phyloP scores from a whole-genome alignment of 345 rosid species.

The Carallia brachiata region DNA sequence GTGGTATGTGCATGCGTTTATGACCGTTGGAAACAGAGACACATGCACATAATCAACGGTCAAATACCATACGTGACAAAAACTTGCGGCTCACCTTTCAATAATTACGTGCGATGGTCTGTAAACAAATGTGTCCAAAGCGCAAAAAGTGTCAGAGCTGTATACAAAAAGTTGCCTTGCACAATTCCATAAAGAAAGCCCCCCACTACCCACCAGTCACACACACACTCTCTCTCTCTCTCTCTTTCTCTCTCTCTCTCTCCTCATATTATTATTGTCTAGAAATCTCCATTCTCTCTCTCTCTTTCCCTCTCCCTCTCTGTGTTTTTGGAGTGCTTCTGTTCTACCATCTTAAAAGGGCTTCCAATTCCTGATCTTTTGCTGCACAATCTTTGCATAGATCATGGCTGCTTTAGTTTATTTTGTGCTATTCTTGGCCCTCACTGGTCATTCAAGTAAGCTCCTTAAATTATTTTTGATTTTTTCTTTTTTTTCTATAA shows the following conservation, averaged over 20 bases:
- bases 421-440: slow-evolving; percentile 48
- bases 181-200: too few species aligned
- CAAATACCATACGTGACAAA: neutral
- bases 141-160: too few species aligned
- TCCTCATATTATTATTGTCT: too few species aligned
- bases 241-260: too few species aligned
- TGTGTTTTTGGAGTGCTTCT: neutral
- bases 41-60: neutral
- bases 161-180: too few species aligned
- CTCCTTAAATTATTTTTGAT: neutral
- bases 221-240: too few species aligned
- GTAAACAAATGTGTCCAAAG: too few species aligned
- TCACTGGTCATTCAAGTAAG: slow-evolving; percentile 69
- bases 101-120: neutral
- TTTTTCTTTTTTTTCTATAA: neutral
- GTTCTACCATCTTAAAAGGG: neutral
- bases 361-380: slow-evolving; percentile 6
- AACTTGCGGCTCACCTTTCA: neutral
- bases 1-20: slow-evolving; percentile 13
- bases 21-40: slow-evolving; percentile 26
- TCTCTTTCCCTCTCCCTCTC: slow-evolving; percentile 1
- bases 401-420: slow-evolving; percentile 54
- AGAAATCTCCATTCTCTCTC: neutral
- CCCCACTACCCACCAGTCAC: too few species aligned
- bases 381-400: slow-evolving; percentile 16